Base-by-base conservation (phyloP, 139 green algal genomes). In the Picochlorum sp. region DNA sequence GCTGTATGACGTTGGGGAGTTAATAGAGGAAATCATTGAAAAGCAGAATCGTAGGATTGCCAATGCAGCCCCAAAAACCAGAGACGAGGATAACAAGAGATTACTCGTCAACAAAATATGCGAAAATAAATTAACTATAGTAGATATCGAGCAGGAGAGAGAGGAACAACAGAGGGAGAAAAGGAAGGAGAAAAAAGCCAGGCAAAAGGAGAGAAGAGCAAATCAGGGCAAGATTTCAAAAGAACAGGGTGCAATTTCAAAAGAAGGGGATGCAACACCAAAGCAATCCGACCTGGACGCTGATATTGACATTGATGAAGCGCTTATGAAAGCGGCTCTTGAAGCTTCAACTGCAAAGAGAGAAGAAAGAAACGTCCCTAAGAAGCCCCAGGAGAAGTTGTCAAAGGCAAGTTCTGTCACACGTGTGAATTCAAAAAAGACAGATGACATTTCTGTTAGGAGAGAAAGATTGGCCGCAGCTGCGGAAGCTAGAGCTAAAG, bases 401-500 rank as follows among this genome's bases (percentile, higher is more conserved):
- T 16, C 20, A 47, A 47, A 47, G 39, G 39, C 39, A 47, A 16
- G 39, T 47, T 47, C 39, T 26, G 22, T n/a, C n/a, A n/a, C n/a
- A n/a, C n/a, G n/a, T n/a, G n/a, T n/a, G n/a, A n/a, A n/a, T n/a
- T n/a, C 77, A 50, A 26, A 74, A 22, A 50, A 33, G 6, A 59
- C 77, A 5, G 76, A 75, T 55, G 73, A 86, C 14, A 26, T 72
- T 2, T 67, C 68, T 1, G 29, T 63, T 36, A 57, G 64, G 39
- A 40, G 85, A 5, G 83, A 86, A 50, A 66, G 72, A 51, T 65
- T 84, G 74, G 85, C 85, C 3, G 77, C 79, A 26, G 85, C 85
- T 4, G 85, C 85, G 18, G 85, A 93, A 69, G 81, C 81, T 3
- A 72, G 83, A 62, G 74, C 77, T 70, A 74, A 79, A 52, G 75